Conservation (phyloP, 1,284 basidiomycete species). For the Fomitopsis palustris region DNA sequence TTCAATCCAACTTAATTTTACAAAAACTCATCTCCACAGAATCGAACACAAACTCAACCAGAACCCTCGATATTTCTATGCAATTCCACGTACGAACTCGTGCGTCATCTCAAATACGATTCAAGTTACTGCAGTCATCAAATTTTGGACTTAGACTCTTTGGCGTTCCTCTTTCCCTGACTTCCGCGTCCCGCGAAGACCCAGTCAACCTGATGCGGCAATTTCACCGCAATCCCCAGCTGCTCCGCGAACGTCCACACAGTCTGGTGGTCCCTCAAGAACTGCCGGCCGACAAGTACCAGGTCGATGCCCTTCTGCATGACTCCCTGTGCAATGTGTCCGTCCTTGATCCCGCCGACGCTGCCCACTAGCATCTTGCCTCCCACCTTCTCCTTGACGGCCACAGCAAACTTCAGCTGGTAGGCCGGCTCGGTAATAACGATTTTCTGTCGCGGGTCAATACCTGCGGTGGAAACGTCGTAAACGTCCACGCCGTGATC, state of each 20-base stretch:
- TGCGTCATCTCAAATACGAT: too few species aligned
- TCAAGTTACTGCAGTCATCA: too few species aligned
- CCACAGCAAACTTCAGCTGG: conserved; percentile 41
- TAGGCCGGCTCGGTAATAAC: conserved; percentile 28
- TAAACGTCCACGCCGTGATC: conserved; percentile 40
- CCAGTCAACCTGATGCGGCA: conserved; percentile 46
- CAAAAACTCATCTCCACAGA: too few species aligned
- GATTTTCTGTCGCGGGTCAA: conserved; percentile 26
- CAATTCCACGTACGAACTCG: too few species aligned
- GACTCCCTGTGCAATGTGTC: conserved; percentile 51
- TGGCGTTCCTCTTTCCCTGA: conserved; percentile 18
- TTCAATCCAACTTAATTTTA: too few species aligned
- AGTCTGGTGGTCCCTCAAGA: background rate
- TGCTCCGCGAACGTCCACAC: conserved; percentile 46
- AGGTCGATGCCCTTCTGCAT: background rate
- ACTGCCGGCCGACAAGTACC: background rate
- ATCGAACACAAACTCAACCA: too few species aligned
- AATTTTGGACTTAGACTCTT: background rate
- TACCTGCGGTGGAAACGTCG: conserved; percentile 48
- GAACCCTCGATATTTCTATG: too few species aligned
- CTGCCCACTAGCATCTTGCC: conserved; percentile 40
- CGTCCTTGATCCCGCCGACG: conserved; percentile 55
- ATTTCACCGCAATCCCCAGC: conserved; percentile 36
- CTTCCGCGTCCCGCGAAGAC: conserved; percentile 32
- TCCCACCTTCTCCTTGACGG: conserved; percentile 36